Conservation (phyloP, 2,329 filamentous ascomycete species). For the Grosmannia clavigera region DNA sequence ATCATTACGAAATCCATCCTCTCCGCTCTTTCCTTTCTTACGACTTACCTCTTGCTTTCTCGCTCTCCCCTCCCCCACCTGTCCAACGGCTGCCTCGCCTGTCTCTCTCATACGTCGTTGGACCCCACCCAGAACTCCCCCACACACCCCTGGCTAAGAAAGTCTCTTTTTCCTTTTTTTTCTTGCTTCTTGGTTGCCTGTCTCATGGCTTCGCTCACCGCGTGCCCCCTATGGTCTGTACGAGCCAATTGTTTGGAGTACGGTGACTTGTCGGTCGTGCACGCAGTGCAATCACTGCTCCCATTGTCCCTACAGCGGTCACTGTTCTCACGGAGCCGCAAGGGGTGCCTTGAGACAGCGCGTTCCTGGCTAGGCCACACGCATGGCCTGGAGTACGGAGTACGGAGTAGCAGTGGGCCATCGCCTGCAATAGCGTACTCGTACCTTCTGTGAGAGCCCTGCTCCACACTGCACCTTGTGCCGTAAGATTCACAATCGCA, state of each 20-base stretch:
- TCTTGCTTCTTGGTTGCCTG: not conserved
- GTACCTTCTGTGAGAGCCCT: too few species aligned
- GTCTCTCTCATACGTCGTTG: not conserved
- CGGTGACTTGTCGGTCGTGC: not conserved
- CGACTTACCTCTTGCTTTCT: not conserved
- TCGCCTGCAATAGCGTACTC: too few species aligned
- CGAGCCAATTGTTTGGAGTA: not conserved
- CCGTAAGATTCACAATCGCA: too few species aligned
- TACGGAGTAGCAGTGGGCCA: too few species aligned
- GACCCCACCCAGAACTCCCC: not conserved
- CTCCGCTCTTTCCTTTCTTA: not conserved
- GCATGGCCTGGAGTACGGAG: too few species aligned
- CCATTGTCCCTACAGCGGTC: not conserved
- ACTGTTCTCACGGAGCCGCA: not conserved
- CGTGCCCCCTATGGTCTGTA: too few species aligned
- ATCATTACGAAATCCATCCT: not conserved
- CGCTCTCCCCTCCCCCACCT: not conserved
- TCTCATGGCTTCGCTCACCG: not conserved
- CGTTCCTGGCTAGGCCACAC: not conserved
- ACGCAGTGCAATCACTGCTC: not conserved
- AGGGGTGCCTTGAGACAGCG: not conserved
- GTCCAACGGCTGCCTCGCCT: not conserved
- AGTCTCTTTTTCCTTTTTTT: not conserved
- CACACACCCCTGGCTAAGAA: not conserved
- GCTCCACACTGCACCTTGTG: too few species aligned